Base-by-base conservation (phyloP, 1,139 yeast genomes). In the Hyphopichia fennica region DNA sequence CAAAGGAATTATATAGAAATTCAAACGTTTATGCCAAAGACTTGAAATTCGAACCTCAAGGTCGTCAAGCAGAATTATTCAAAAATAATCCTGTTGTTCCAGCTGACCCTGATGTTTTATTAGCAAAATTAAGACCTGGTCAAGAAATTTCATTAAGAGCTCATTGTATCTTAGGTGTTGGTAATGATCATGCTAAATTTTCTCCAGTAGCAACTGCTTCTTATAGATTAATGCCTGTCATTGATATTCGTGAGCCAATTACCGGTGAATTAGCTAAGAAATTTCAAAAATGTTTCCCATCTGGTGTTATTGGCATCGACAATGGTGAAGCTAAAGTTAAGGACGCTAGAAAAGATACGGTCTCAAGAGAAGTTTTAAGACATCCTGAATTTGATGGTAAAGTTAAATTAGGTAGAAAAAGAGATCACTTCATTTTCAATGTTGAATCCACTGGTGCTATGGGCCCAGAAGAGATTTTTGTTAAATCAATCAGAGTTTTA, bases 181-280 rank as follows among this genome's bases (percentile, higher is more conserved):
- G 99, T 41, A 71, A 89, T 28, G 99, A 93, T 62, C 99, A 93
- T 64, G 98, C 99, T 49, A 93, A 93, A 66, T 93, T 88, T 62
- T 89, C 97, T 7, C 99, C 99, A 3, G 99, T 93, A 10, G 81
- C 96, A 22, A 93, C 99, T 22, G 98, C 99, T 2, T 87, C 96
- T n/a, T 93, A 93, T 69, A 80, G 99, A 67, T 75, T 93, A 57
- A 69, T 95, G 72, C 99, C 99, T n/a, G 84, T 82, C 17, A 93
- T 93, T 58, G 84, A 87, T 50, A 88, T 93, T 40, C 63, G 71
- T 39, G 67, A 81, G 50, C 90, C 95, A 37, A 87, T 93, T 48
- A 72, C 67, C 2, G 98, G 97, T 3, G 82, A 77, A 4, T 77
- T 79, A 43, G 98, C 98, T 3, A 61, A 69, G 45, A 86, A 81